Base-by-base conservation (phyloP, 495 filamentous ascomycete species). In the Neurospora tetraspora region DNA sequence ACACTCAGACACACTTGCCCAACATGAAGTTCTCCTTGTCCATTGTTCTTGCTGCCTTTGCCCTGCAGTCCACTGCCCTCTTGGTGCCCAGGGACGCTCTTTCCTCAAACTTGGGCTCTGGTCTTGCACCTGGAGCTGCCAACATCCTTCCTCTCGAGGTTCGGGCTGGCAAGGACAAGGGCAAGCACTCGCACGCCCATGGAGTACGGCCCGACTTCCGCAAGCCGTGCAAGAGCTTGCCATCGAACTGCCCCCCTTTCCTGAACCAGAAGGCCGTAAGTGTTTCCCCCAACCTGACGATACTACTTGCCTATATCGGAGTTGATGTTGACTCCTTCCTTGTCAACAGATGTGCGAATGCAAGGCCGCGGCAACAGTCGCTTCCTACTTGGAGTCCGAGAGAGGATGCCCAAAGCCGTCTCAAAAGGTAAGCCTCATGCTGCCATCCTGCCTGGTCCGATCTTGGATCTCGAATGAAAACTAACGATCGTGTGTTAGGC, bases 361-460 rank as follows among this genome's bases (percentile, higher is more conserved):
- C 65, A 71, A 73, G 45, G 71, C 38, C 14, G 61, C 75, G 12
- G 71, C 71, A 23, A 10, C 18, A 9, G 69, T 75, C 23, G 75
- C 71, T 11, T 71, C 73, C 71, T 76, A 73, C 43, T 69, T 70
- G 31, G 70, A 71, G 18, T 75, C 75, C 7, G 38, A 75, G n/a
- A 43, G 70, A 27, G 75, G 75, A 20, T 76, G 73, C 39, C 69
- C 75, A 20, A 72, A 45, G 69, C 75, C 75, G 5, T 70, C 53
- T 23, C 42, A 42, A 18, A 73, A 71, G 61, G 75, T 76, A 23
- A 72, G 70, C 40, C 68, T 36, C 27, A 71, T 14, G 34, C 6
- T 38, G 10, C 10, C 45, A 53, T 59, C 23, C 47, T 14, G 10
- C 2, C 45, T 23, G 45, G 20, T 1, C 2, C 45, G 16, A 65